Evolutionary conservation across 1,139 yeast species (phyloP), one percentile per base, ranked within the genome.

Genomic region (Geotrichum citri-aurantii): DNA sequence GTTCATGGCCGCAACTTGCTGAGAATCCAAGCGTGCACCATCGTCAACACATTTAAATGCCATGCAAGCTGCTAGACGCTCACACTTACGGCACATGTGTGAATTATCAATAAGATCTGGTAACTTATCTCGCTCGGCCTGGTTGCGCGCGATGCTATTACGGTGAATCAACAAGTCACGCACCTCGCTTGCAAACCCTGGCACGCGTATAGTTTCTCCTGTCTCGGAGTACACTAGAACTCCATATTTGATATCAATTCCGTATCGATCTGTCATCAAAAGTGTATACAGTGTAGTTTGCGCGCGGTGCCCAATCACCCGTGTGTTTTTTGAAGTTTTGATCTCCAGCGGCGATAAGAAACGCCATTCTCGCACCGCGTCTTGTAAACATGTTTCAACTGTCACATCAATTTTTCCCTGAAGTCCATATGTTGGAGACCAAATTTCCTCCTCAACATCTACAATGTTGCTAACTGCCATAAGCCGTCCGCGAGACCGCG

Each of bases 361-460:
- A 61, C 42, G 40, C 49, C 49, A 49, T 19, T 47, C 37, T 1
- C 46, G 48, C 17, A 27, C 37, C 11, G 53, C 57, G 26, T 55
- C 57, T 55, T 44, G 50, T 11, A 55, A 14, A 21, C 54, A 55
- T 17, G 88, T 87, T 65, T 87, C 88, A 1, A 91, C 79, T 0
- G 97, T 88, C 1, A 86, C 97, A 73, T 93, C 99, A 19, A 92
- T 83, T 67, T 86, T 83, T 0, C 99, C 99, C 64, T 89, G 84
- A 11, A 95, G 73, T 0, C 99, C 99, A 75, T 81, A 91, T 68
- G 82, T 80, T 0, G 97, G 97, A 0, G 97, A 89, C 89, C 95
- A 85, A 23, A 93, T 84, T 65, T 86, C 88, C 68, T 93, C 98
- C 70, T 93, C 99, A 21, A 89, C 82, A 68, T 89, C 96, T 48